Base-by-base conservation (phyloP, 331 rosid genomes). In the Prunus yedoensis region DNA sequence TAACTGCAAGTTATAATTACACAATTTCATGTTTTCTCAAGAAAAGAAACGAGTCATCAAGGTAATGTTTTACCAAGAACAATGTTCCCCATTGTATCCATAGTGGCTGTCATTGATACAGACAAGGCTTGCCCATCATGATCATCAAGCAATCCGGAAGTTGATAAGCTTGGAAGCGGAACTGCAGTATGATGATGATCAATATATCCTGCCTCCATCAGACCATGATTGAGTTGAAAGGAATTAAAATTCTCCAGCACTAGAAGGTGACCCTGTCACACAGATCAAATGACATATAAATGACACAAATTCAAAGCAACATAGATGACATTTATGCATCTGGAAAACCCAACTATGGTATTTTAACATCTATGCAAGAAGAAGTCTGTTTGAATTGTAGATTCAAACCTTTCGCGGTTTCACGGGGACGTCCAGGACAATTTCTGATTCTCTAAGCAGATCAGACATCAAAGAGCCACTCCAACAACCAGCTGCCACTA, bases 401-500 rank as follows among this genome's bases (percentile, higher is more conserved):
- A 81, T 61, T 54, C 82, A 61, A 60, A 90, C 97, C 97, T 94
- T 94, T 80, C 94, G 85, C 15, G 98, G 98, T 83, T 62, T 87
- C 60, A 94, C 84, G 28, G 96, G 97, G 81, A 94, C 80, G 72
- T 88, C 75, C 73, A 91, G 45, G 65, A 82, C 84, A 82, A 89
- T 61, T 70, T 87, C 93, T 84, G 85, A 87, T 62, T 80, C 87
- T 79, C 79, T 81, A 50, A 87, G 65, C 79, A 90, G 80, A 77
- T 90, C 97, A 72, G 77, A 80, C 81, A 90, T 89, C 88, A 94
- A 89, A 78, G 87, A 83, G 16, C 97, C 97, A 81, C 97, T 91
- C 98, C 98, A 94, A 87, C 96, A 84, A 85, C 98, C 96, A 86
- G 98, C 90, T 20, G 97, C 93, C 30, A 94, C 84, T 71, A 94